phyloP scores from a whole-genome alignment of 352 stramenopile species.

The Globisporangium nunn region DNA sequence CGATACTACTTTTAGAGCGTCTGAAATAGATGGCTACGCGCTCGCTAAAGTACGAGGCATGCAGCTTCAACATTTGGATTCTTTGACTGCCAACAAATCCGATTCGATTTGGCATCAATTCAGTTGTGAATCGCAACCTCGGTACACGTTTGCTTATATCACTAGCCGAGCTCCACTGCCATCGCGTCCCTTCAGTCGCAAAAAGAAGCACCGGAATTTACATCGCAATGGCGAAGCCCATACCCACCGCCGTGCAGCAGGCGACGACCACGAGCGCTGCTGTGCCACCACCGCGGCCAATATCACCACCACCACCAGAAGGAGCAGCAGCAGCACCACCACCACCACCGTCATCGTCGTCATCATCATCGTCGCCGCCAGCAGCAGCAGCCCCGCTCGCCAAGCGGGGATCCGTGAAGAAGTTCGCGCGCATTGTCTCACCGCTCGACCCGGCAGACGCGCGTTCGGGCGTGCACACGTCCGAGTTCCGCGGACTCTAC shows the following conservation, averaged over 20 bases:
- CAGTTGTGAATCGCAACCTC: too few species aligned
- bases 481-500: constrained; percentile 73
- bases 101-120: too few species aligned
- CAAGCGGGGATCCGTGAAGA: constrained; percentile 33
- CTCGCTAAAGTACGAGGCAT: too few species aligned
- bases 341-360: background rate
- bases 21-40: too few species aligned
- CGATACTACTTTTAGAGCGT: too few species aligned
- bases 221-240: constrained; percentile 6
- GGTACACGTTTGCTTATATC: background rate
- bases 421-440: constrained; percentile 54
- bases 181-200: background rate
- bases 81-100: too few species aligned
- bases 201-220: background rate
- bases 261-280: background rate
- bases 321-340: background rate
- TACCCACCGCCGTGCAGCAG: constrained; percentile 6
- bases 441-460: constrained; percentile 58
- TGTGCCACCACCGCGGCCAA: background rate
- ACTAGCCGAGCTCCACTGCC: background rate
- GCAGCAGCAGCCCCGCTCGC: background rate
- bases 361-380: background rate
- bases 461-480: constrained; percentile 62
- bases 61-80: too few species aligned
- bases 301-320: background rate